Evolutionary conservation across 345 rosid genomes (phyloP).

Genomic region (Adansonia digitata): DNA sequence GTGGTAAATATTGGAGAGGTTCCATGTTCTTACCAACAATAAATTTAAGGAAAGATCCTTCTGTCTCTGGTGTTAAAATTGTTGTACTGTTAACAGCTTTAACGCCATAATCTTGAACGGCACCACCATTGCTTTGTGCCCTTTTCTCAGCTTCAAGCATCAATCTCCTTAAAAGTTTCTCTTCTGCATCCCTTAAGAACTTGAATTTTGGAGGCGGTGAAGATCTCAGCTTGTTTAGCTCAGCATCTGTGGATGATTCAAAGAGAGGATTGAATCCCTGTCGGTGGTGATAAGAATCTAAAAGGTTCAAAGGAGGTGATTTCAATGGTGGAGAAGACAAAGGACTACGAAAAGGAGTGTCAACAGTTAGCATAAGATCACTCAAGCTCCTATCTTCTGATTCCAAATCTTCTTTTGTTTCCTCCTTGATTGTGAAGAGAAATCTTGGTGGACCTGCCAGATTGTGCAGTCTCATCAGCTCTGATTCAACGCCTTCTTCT

Average conservation of each 20-base stretch:
- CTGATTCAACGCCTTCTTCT: conserved; percentile 57
- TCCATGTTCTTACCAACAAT: conserved; percentile 39
- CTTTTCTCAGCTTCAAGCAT: conserved; percentile 48
- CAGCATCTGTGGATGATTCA: conserved; percentile 58
- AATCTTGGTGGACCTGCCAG: conserved; percentile 78
- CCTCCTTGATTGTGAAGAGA: conserved; percentile 92
- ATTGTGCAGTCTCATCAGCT: conserved; percentile 92
- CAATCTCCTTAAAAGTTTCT: conserved; percentile 56
- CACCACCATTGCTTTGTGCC: conserved; percentile 19
- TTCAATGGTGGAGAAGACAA: conserved; percentile 66
- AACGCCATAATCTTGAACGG: conserved; percentile 24
- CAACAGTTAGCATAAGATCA: conserved; percentile 44
- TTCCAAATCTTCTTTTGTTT: conserved; percentile 90
- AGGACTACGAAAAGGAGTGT: conserved; percentile 31
- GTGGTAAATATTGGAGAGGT: conserved; percentile 33
- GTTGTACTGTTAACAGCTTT: conserved; percentile 18
- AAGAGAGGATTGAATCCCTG: conserved; percentile 81
- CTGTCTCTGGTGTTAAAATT: not conserved
- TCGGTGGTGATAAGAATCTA: conserved; percentile 40
- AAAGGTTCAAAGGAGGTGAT: conserved; percentile 31
- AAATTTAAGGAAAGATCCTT: conserved; percentile 60
- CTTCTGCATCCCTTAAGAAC: conserved; percentile 96
- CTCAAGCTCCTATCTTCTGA: conserved; percentile 75
- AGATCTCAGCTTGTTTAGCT: conserved; percentile 43
- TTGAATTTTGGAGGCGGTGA: conserved; percentile 95